These are phyloP conservation scores for Tricholoma matsutake DNA, from an alignment of 768 basidiomycete genomes.

Conservation along the genomic window DNA sequence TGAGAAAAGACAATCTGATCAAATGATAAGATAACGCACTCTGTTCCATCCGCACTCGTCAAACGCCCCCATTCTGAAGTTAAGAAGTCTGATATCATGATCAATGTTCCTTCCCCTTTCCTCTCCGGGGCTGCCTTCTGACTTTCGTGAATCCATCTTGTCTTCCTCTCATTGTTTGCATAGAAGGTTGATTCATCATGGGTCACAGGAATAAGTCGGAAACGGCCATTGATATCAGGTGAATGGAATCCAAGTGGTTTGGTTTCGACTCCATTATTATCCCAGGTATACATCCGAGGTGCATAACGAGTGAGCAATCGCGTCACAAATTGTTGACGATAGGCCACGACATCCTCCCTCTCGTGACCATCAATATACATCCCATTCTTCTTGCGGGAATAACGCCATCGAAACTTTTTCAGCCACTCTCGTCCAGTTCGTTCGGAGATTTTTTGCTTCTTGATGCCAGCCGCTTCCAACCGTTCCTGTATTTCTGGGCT, in stretches of 20 bases:
- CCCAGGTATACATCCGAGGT: too few relatives aligned
- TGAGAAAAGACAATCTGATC: neutral
- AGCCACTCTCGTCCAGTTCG: constrained; percentile 3
- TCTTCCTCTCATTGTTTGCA: neutral
- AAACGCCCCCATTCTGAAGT: too few relatives aligned
- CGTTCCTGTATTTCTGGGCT: too few relatives aligned
- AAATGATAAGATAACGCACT: too few relatives aligned
- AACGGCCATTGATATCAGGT: neutral
- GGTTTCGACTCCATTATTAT: constrained; percentile 26
- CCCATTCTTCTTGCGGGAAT: constrained; percentile 7
- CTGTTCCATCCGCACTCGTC: too few relatives aligned
- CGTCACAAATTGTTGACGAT: constrained; percentile 24
- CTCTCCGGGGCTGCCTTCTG: too few relatives aligned
- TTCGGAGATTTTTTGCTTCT: constrained; percentile 13
- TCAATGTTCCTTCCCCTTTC: too few relatives aligned
- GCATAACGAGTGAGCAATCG: constrained; percentile 12
- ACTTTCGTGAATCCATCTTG: too few relatives aligned
- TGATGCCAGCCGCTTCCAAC: neutral
- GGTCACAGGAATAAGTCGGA: neutral
- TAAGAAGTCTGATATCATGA: too few relatives aligned
- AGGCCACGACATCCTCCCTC: constrained; percentile 31
- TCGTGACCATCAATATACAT: too few relatives aligned
- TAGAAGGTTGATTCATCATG: neutral
- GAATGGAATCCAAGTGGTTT: constrained; percentile 12
- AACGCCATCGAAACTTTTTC: constrained; percentile 28